Evolutionary conservation across 257 asterid species (phyloP), one percentile per base, ranked within the genome.

Genomic region (Plantago major): DNA sequence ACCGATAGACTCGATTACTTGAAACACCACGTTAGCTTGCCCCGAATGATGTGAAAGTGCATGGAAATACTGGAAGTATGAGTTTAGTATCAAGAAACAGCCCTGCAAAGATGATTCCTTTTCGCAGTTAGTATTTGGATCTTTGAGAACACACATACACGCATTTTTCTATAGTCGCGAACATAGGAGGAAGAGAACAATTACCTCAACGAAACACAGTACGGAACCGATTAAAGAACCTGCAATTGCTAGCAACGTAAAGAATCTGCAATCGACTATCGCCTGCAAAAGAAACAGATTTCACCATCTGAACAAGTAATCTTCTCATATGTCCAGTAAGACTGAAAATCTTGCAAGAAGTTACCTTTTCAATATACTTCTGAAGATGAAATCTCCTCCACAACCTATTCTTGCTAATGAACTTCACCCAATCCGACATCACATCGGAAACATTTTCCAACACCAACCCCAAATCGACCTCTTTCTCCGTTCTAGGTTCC

Each of bases 181-280:
- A 51, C 8, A 33, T 13, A 18, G 28, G 7, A 43, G 14, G 3
- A 52, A 9, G 8, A n/a, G 2, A 1, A 22, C 26, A 53, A 60
- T 63, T 73, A 87, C 97, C 87, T 90, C 89, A 16, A 87, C 49
- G 56, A 75, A 85, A 72, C 98, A 90, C 33, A 82, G 68, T 2
- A 68, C 40, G 2, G 98, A 90, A 64, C 94, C 85, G 43, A 83
- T 38, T 80, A 90, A 77, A 71, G 98, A 83, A 73, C 96, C 96
- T 43, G 80, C 89, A 7, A 82, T 78, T 30, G 91, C 97, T 10
- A 90, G 77, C 78, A 85, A 53, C 28, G 86, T 78, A 64, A 90
- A 85, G 83, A 90, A 90, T 58, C 96, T 68, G 80, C 97, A 90
- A 64, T 90, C 95, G 55, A 87, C 17, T 52, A 90, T 87, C 44